Percentiles rank a stretch among this genome's conserved stretches.
Evolutionary conservation across 2,329 filamentous ascomycete genomes (phyloP).

Genomic region (Helotiales sp.): DNA sequence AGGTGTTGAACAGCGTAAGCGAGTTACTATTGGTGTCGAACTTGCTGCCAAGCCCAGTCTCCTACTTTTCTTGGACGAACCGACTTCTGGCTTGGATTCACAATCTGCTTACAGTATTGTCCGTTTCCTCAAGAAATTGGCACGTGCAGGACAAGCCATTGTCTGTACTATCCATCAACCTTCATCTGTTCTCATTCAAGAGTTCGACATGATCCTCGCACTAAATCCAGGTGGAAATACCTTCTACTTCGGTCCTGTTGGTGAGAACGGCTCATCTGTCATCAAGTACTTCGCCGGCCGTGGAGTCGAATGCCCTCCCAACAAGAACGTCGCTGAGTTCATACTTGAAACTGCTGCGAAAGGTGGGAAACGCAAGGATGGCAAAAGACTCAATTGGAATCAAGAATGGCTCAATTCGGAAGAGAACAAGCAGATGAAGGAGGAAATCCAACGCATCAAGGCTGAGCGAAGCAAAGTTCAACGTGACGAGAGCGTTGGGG

Average conservation of each 20-base stretch:
- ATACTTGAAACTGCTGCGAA: slow-evolving; percentile 66
- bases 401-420: slow-evolving; percentile 70
- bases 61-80: slow-evolving; percentile 71
- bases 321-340: slow-evolving; percentile 68
- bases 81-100: slow-evolving; percentile 68
- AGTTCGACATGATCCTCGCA: slow-evolving; percentile 73
- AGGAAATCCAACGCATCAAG: slow-evolving; percentile 59
- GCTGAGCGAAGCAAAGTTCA: slow-evolving; percentile 38
- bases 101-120: slow-evolving; percentile 70
- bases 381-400: slow-evolving; percentile 67
- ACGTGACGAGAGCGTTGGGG: slow-evolving; percentile 36
- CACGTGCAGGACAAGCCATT: slow-evolving; percentile 67
- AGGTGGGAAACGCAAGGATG: slow-evolving; percentile 50
- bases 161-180: slow-evolving; percentile 76
- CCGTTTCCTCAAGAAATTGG: slow-evolving; percentile 67
- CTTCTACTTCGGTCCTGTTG: slow-evolving; percentile 73
- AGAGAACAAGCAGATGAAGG: slow-evolving; percentile 56
- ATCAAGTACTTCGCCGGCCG: slow-evolving; percentile 68
- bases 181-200: slow-evolving; percentile 65
- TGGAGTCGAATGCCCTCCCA: slow-evolving; percentile 64
- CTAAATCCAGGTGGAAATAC: slow-evolving; percentile 67
- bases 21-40: slow-evolving; percentile 73
- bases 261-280: slow-evolving; percentile 63
- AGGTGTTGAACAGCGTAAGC: slow-evolving; percentile 63
- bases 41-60: slow-evolving; percentile 68